Evolutionary conservation across 768 basidiomycete species (phyloP), one percentile per base, ranked within the genome.

Genomic region (Paxillus involutus): DNA sequence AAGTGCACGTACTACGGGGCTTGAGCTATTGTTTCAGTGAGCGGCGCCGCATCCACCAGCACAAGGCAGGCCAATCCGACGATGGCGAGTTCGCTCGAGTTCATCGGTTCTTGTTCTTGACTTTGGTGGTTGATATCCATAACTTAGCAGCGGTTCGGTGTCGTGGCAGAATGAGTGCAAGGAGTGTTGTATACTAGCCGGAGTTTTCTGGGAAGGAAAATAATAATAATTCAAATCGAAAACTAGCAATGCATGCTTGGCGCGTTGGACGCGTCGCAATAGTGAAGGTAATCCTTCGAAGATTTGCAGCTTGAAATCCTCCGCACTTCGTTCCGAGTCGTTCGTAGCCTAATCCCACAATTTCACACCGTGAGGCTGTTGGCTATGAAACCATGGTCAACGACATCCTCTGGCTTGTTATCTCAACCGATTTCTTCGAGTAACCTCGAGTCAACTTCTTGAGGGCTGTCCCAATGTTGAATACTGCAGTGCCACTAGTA

Each of bases 221-320:
- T 58, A 68, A 66, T 61, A 69, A 65, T 69, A 59, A 63, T 53
- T 67, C 67, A 53, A 53, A 55, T 69, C 59, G 57, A 62, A 69
- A 67, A 58, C 55, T 50, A 35, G 53, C 56, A 10, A 26, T 24
- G 41, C 19, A 36, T 24, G 26, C 26, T 26, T n/a, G 19, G 19
- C 39, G 26, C 21, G 26, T 17, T 29, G 36, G 26, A 49, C 48
- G 26, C 48, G 48, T 30, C 48, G 48, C 47, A n/a, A n/a, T n/a
- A 40, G 17, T 4, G 19, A 6, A 9, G 11, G 2, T 2, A 11
- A 12, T 41, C 1, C 40, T 41, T 21, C 32, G 26, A 26, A 26
- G 26, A 21, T 26, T 26, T 26, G 26, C 26, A 26, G 4, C 26
- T 26, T 26, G 26, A 26, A 26, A 26, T 26, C 26, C 26, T 26